phyloP scores from a whole-genome alignment of 2,329 filamentous ascomycete species.

The Diaporthe sp. region DNA sequence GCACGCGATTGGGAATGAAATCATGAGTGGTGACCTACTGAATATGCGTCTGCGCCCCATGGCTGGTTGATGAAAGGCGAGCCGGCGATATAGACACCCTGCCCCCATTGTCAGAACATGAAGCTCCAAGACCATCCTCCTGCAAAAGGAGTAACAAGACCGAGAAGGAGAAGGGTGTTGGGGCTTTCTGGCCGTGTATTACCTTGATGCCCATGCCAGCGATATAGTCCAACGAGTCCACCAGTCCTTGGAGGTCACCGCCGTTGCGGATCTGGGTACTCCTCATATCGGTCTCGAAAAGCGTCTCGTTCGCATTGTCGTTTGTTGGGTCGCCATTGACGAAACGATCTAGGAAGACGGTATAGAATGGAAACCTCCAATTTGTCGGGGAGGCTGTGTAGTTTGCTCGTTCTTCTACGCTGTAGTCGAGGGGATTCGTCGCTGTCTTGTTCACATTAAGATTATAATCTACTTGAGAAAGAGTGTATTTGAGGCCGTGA shows the following conservation, averaged over 20 bases:
- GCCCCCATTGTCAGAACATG: constrained; percentile 10
- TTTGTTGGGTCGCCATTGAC: constrained; percentile 75
- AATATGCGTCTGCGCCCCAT: constrained; percentile 73
- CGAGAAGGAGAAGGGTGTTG: not conserved
- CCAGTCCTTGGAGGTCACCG: constrained; percentile 69
- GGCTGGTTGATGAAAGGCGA: constrained; percentile 74
- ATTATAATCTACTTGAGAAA: constrained; percentile 62
- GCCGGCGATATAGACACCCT: constrained; percentile 73
- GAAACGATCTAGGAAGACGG: constrained; percentile 72
- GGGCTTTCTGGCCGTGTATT: constrained; percentile 3
- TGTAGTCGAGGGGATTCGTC: constrained; percentile 69
- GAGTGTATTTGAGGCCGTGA: constrained; percentile 47
- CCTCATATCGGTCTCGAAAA: constrained; percentile 71
- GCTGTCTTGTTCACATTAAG: constrained; percentile 71
- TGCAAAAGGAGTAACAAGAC: not conserved
- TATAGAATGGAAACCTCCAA: constrained; percentile 77
- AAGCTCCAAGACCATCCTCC: not conserved
- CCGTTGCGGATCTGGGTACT: constrained; percentile 74
- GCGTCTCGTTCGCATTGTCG: constrained; percentile 71
- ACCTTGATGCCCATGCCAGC: constrained; percentile 73
- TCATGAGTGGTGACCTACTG: constrained; percentile 49
- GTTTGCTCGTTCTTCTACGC: constrained; percentile 60
- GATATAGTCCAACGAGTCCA: constrained; percentile 73
- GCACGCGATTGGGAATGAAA: not conserved
- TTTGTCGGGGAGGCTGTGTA: constrained; percentile 69